A percentile compares a stretch with the other conserved stretches of the same genome.
phyloP scores from a whole-genome alignment of 352 stramenopile species.

The Phytophthora tubulina region DNA sequence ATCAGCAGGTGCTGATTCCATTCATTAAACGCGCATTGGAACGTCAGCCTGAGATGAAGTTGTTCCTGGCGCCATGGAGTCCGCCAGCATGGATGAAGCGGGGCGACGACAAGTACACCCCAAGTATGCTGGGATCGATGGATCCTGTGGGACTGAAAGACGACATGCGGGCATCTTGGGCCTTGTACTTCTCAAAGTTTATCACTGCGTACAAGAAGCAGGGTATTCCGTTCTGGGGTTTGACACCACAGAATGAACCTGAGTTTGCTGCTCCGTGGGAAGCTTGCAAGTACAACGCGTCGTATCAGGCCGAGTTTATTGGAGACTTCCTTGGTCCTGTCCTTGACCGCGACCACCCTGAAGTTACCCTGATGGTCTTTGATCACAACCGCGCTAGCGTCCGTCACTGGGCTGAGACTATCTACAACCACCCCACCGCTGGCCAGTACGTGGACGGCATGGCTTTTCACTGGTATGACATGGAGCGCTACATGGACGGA shows the following conservation, averaged over 20 bases:
- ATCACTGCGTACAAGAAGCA: slow-evolving; percentile 91
- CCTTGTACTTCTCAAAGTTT: slow-evolving; percentile 94
- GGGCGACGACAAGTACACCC: slow-evolving; percentile 48
- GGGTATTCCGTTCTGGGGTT: slow-evolving; percentile 87
- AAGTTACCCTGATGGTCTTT: slow-evolving; percentile 92
- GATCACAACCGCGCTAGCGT: slow-evolving; percentile 92
- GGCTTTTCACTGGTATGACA: slow-evolving; percentile 92
- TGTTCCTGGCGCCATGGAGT: slow-evolving; percentile 91
- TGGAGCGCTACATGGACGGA: slow-evolving; percentile 73
- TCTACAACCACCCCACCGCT: slow-evolving; percentile 71
- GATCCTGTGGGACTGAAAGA: slow-evolving; percentile 58
- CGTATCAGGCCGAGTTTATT: slow-evolving; percentile 84
- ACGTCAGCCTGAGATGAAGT: slow-evolving; percentile 75
- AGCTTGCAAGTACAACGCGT: slow-evolving; percentile 63
- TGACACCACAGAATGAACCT: slow-evolving; percentile 93
- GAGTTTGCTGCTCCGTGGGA: slow-evolving; percentile 83
- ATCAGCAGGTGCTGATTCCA: slow-evolving; percentile 84
- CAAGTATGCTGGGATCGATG: slow-evolving; percentile 73
- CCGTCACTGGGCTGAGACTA: slow-evolving; percentile 72
- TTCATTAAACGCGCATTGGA: slow-evolving; percentile 81
- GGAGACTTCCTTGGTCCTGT: slow-evolving; percentile 85
- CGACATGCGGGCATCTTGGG: slow-evolving; percentile 77
- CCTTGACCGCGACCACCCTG: slow-evolving; percentile 85
- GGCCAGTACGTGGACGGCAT: slow-evolving; percentile 90
- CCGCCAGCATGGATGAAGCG: slow-evolving; percentile 92